A percentile compares a stretch with the other conserved stretches of the same genome.
phyloP scores from a whole-genome alignment of 2,329 filamentous ascomycete species.

The Lecanicillium sp. region DNA sequence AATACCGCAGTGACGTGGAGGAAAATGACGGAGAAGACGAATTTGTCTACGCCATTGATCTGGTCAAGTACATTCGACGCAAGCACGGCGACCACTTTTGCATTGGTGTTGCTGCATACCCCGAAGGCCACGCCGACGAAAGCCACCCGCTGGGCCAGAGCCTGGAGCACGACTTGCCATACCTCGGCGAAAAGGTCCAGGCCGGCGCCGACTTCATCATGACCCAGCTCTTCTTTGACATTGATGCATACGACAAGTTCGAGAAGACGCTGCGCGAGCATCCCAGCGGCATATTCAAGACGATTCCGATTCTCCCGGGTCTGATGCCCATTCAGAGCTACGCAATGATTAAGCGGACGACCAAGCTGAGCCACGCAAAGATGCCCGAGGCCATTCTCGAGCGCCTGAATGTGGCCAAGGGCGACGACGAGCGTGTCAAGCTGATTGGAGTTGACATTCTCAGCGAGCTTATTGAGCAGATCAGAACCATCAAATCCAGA shows the following conservation, averaged over 20 bases:
- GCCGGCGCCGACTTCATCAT: constrained; percentile 97
- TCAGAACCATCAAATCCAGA: constrained; percentile 56
- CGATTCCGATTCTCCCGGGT: constrained; percentile 84
- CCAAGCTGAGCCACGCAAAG: constrained; percentile 85
- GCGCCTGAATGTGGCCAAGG: constrained; percentile 63
- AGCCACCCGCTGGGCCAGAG: constrained; percentile 65
- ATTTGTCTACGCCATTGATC: constrained; percentile 81
- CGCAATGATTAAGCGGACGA: constrained; percentile 87
- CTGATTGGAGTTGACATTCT: constrained; percentile 73
- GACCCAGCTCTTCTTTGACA: constrained; percentile 95
- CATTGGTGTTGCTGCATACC: constrained; percentile 88
- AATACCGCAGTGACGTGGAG: constrained; percentile 61
- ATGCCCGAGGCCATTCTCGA: constrained; percentile 64
- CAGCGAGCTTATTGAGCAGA: constrained; percentile 70
- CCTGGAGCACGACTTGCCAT: constrained; percentile 75
- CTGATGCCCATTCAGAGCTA: constrained; percentile 98
- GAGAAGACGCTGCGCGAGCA: constrained; percentile 71
- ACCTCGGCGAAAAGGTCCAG: constrained; percentile 79
- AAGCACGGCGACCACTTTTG: constrained; percentile 93
- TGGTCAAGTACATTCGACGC: constrained; percentile 81
- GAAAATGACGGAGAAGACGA: constrained; percentile 60
- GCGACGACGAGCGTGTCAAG: constrained; percentile 77
- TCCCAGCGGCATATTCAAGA: constrained; percentile 75
- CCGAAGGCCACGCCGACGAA: constrained; percentile 90
- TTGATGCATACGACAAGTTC: constrained; percentile 72